phyloP scores from a whole-genome alignment of 2,329 filamentous ascomycete species.

The Colletotrichum sp. region DNA sequence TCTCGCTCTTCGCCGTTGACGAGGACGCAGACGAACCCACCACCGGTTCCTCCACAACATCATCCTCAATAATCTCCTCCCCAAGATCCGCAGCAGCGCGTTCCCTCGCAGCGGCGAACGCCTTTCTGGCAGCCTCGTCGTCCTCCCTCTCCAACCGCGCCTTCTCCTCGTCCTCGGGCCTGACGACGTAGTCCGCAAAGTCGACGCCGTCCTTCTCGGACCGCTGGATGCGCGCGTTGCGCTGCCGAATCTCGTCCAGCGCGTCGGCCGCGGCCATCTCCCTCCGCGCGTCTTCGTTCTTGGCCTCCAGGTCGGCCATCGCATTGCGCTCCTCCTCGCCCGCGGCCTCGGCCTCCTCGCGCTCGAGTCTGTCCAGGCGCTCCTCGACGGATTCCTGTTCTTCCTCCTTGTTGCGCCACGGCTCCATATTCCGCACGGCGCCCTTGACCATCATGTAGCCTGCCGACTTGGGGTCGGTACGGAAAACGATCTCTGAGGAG shows the following conservation, averaged over 20 bases:
- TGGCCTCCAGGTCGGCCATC: slow-evolving; percentile 94
- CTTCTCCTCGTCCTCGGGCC: slow-evolving; percentile 63
- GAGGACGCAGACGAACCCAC: slow-evolving; percentile 13
- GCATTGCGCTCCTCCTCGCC: slow-evolving; percentile 78
- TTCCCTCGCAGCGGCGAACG: slow-evolving; percentile 71
- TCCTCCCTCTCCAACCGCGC: slow-evolving; percentile 79
- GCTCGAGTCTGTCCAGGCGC: slow-evolving; percentile 81
- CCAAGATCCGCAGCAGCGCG: slow-evolving; percentile 54
- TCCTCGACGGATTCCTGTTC: slow-evolving; percentile 86
- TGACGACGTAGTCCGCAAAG: slow-evolving; percentile 57
- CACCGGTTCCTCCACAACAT: not conserved
- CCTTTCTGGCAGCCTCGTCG: slow-evolving; percentile 77
- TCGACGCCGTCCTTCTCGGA: slow-evolving; percentile 72
- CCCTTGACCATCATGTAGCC: slow-evolving; percentile 85
- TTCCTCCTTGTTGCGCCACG: slow-evolving; percentile 73
- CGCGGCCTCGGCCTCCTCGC: slow-evolving; percentile 70
- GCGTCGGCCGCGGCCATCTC: slow-evolving; percentile 98
- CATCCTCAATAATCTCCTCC: slow-evolving; percentile 48
- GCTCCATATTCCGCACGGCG: slow-evolving; percentile 91
- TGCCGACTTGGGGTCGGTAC: slow-evolving; percentile 93
- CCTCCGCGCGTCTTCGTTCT: slow-evolving; percentile 88
- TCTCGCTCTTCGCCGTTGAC: slow-evolving; percentile 23
- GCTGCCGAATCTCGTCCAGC: slow-evolving; percentile 88
- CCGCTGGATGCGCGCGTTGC: slow-evolving; percentile 87
- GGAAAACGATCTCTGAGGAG: slow-evolving; percentile 77